These are phyloP conservation scores for Phenoliferia sp. DNA, from an alignment of 1,284 basidiomycete genomes.

Conservation along the genomic window DNA sequence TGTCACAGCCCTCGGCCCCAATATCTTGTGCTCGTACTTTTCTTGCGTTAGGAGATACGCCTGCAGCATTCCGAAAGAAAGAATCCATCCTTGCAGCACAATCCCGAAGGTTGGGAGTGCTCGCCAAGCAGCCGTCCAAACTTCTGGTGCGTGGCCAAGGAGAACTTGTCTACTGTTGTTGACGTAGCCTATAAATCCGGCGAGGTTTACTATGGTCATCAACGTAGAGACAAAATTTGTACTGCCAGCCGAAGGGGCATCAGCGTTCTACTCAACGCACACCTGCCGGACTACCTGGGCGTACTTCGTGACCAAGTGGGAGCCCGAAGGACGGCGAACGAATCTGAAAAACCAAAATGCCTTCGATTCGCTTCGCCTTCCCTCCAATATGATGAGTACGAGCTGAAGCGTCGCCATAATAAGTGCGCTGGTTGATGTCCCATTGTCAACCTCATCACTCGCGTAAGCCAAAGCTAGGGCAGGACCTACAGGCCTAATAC, in stretches of 20 bases:
- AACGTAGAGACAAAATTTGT: neutral
- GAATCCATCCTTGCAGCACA: neutral
- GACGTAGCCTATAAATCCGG: neutral
- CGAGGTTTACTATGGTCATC: neutral
- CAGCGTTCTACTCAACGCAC: neutral
- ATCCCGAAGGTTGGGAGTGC: neutral
- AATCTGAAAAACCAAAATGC: neutral
- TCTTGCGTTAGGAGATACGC: neutral
- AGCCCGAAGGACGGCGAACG: neutral
- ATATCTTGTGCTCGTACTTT: too few species aligned
- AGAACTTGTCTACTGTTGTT: neutral
- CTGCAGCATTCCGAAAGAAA: neutral
- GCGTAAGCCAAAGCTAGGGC: too few species aligned
- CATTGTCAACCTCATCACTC: too few species aligned
- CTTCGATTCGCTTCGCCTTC: neutral
- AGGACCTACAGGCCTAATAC: too few species aligned
- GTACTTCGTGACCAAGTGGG: neutral
- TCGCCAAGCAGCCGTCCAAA: neutral
- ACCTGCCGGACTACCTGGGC: neutral
- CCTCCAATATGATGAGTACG: neutral
- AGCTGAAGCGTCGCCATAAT: neutral
- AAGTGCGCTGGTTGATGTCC: neutral
- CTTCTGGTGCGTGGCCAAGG: neutral
- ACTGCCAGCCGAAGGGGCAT: neutral
- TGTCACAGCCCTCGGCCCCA: too few species aligned